Base-by-base conservation (phyloP, 1,284 basidiomycete species). In the Microbotryum silenes-acaulis region DNA sequence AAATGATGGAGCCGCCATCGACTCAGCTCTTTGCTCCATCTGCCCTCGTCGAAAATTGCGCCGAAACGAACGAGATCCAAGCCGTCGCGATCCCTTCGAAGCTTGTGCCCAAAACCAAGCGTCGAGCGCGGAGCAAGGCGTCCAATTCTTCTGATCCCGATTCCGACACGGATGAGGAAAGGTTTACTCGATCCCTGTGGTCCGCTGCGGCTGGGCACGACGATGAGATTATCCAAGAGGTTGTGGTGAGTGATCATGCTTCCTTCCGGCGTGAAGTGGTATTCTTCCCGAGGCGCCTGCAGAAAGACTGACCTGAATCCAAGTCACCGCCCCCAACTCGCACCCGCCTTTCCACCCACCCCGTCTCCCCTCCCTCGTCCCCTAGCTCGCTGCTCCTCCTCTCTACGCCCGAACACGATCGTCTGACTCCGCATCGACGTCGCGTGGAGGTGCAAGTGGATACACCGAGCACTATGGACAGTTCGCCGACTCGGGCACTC, bases 11-110 rank as follows among this genome's bases (percentile, higher is more conserved):
- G n/a, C 63, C 53, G 0, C 64, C 58, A 0, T 44, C 62, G 42
- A 68, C 67, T 10, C 67, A 68, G 47, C 42, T 33, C 7, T 62
- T 68, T 47, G 60, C 57, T 47, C 52, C 51, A 4, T 64, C 62
- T 0, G 14, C 7, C 4, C 45, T 68, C 14, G 61, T 56, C 4
- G 25, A 46, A 10, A 47, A 54, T 10, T 52, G 8, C 42, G 46
- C 27, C 16, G 31, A 29, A 25, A 47, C 29, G 47, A 50, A 49
- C 16, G n/a, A 49, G 27, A 23, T 29, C 4, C 45, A 59, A 44
- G 52, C 42, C 16, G 29, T 54, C 8, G 37, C n/a, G 21, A 29
- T 31, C 12, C 14, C 51, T 47, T 20, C 45, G 14, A 33, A 57
- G 6, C 37, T 18, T 7, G 23, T 47, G 9, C 18, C n/a, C 14